Evolutionary conservation across 768 basidiomycete species (phyloP), one percentile per base, ranked within the genome.

Genomic region (Lactarius hengduanensis): DNA sequence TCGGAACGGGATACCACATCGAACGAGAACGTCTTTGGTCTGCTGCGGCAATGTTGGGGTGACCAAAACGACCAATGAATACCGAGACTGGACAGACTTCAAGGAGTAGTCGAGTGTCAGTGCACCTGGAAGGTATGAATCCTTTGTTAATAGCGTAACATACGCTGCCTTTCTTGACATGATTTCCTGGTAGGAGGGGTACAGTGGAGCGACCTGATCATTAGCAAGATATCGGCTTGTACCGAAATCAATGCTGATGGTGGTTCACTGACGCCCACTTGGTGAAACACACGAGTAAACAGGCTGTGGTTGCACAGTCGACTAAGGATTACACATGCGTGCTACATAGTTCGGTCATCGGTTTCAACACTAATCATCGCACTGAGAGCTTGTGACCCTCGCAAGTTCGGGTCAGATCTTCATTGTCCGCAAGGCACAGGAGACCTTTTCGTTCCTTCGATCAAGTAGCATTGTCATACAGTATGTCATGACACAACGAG

Each of bases 121-220:
- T 36, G 84, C 76, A 11, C 86, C 87, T 64, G 82, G 76, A 32
- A 89, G 77, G 73, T 89, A 89, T 56, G 74, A 76, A 18, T 78
- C 75, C 69, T 85, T 86, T 47, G 94, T 94, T 71, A 96, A 80
- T 63, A 96, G 79, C 18, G 92, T 93, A 36, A 84, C 87, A 79
- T 86, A 97, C 16, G 88, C 91, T 61, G 77, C 81, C 50, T 78
- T 81, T 63, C 69, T 67, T 38, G 63, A 70, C 81, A 80, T 81
- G 55, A 10, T n/a, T 10, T 3, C 18, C 43, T 6, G 47, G 22
- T 20, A 47, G n/a, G n/a, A 26, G 47, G n/a, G 45, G 45, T n/a
- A 9, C 9, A 58, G 26, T 41, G 4, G 30, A 45, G 28, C 15
- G 40, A 41, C 16, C 40, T 41, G 5, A 41, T 16, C 16, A n/a